Evolutionary conservation across 163 green algal species (phyloP), one percentile per base, ranked within the genome.

Genomic region (Botryococcus braunii): DNA sequence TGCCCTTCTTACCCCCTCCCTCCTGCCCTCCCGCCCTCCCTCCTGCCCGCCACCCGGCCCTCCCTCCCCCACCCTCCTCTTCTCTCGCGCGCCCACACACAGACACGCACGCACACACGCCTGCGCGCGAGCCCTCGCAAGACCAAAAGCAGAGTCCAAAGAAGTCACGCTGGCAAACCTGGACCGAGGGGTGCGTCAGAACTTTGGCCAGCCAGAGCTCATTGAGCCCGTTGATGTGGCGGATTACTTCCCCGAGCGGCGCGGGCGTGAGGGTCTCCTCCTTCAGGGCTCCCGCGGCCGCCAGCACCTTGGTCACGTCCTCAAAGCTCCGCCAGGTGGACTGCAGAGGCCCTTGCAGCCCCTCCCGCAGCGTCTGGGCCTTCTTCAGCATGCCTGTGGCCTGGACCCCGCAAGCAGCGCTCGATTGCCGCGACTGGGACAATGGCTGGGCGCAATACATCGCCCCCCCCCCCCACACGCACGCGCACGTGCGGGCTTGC

Each of bases 141-240:
- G n/a, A n/a, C n/a, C n/a, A 55, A 27, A 55, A 27, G 17, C 46
- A 21, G 21, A 21, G 46, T 27, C 46, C 17, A 27, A 21, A 55
- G 17, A 21, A 55, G 17, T 27, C 17, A 55, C 21, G 35, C 9
- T 41, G 27, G 5, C 67, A 36, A 5, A 73, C 71, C 61, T 85
- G 69, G 1, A 91, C 67, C 2, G 60, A 73, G 1, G 77, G 69
- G 67, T 92, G 72, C 13, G 79, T 91, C 9, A 97, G 75, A 31
- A 84, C 87, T 43, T 88, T 71, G 6, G 90, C 91, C 72, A 97
- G 78, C 92, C 92, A 97, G 52, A 97, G 82, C 81, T 97, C 90
- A 69, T 97, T 97, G 37, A 81, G 78, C 3, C 81, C 77, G 40
- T 74, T 71, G 36, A 93, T 62, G 63, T 88, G 69, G 29, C 84